phyloP scores from a whole-genome alignment of 2,329 filamentous ascomycete genomes.

The Alternaria postmessia region DNA sequence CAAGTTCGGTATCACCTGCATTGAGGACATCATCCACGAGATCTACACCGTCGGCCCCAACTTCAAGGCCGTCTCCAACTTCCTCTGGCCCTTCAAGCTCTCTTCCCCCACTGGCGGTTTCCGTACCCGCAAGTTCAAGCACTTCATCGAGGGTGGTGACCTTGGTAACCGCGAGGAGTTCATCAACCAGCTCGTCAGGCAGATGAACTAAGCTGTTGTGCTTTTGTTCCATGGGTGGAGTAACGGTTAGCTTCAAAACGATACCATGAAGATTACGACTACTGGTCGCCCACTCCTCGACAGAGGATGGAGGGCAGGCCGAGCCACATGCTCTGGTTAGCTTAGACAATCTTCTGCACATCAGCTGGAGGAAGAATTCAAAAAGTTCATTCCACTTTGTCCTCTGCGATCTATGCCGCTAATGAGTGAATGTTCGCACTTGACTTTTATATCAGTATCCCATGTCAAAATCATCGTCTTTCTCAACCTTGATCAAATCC shows the following conservation, averaged over 20 bases:
- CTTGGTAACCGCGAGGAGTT: constrained; percentile 98
- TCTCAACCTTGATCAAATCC: neutral
- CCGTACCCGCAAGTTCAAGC: constrained; percentile 97
- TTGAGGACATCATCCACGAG: constrained; percentile 99
- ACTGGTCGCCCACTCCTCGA: constrained; percentile 30
- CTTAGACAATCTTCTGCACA: constrained; percentile 38
- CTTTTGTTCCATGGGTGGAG: constrained; percentile 34
- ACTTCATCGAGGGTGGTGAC: constrained; percentile 99
- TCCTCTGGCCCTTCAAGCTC: constrained; percentile 99
- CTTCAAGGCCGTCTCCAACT: constrained; percentile 98
- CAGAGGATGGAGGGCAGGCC: constrained; percentile 36
- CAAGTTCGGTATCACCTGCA: constrained; percentile 94
- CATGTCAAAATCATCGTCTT: neutral
- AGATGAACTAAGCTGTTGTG: constrained; percentile 84
- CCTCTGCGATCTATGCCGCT: neutral
- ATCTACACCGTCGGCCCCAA: constrained; percentile 97
- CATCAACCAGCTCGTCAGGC: constrained; percentile 94
- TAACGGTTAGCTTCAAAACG: constrained; percentile 38
- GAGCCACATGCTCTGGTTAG: constrained; percentile 44
- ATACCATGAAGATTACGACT: constrained; percentile 39
- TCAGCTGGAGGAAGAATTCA: constrained; percentile 30
- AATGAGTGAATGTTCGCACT: neutral
- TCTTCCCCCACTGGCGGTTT: constrained; percentile 98
- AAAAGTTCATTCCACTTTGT: constrained; percentile 28
- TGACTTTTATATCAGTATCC: neutral